Percentiles rank a stretch among this genome's conserved stretches.
Conservation (phyloP, 176 grass and related monocot species). For the Triticum urartu region DNA sequence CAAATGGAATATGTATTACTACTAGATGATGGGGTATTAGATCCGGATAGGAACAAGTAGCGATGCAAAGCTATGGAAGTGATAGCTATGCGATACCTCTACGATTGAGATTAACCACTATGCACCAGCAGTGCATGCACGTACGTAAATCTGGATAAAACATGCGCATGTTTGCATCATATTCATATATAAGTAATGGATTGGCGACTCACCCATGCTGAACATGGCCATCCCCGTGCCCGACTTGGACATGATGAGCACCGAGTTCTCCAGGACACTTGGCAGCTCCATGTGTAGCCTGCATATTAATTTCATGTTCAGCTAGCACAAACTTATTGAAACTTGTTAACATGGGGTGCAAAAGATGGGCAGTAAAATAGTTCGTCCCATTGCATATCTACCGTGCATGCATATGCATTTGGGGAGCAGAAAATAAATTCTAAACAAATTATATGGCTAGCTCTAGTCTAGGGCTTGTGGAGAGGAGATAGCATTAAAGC, state of each 20-base stretch:
- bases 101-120: background rate
- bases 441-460: background rate
- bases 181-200: no score
- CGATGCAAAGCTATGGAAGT: background rate
- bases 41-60: slow-evolving; percentile 11
- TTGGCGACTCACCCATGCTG: slow-evolving; percentile 65
- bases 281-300: slow-evolving; percentile 85
- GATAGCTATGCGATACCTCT: slow-evolving; percentile 2
- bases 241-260: slow-evolving; percentile 90
- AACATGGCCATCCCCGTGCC: slow-evolving; percentile 98
- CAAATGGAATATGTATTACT: slow-evolving; percentile 32
- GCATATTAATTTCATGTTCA: background rate
- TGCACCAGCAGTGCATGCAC: background rate
- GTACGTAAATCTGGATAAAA: background rate
- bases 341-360: background rate
- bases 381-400: background rate
- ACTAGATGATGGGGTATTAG: slow-evolving; percentile 24
- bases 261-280: slow-evolving; percentile 59
- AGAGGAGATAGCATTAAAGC: slow-evolving; percentile 3
- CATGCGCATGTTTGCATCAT: background rate
- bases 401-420: slow-evolving; percentile 6
- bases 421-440: background rate
- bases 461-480: background rate
- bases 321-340: background rate
- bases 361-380: background rate